phyloP scores from a whole-genome alignment of 2,329 filamentous ascomycete genomes.

The Dryadomyces quercivorus region DNA sequence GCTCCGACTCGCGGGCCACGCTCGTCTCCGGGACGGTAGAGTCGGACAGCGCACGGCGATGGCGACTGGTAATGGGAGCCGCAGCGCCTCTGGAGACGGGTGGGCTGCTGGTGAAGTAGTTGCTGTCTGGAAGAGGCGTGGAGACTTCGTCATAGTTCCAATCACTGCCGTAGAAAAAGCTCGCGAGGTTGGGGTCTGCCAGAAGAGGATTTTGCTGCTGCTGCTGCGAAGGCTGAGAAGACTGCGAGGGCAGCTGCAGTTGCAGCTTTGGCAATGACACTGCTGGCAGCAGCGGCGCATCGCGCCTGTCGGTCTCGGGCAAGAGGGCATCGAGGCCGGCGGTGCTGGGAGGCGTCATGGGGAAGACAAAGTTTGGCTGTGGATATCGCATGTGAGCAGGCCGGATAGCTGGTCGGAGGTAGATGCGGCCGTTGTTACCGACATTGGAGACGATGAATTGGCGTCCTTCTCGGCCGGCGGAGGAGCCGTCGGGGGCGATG shows the following conservation, averaged over 20 bases:
- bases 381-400: slow-evolving; percentile 49
- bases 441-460: slow-evolving; percentile 75
- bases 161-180: slow-evolving; percentile 21
- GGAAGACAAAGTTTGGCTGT: slow-evolving; percentile 48
- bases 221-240: slow-evolving; percentile 7
- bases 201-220: background rate
- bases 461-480: slow-evolving; percentile 51
- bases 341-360: slow-evolving; percentile 47
- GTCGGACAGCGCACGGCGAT: slow-evolving; percentile 60
- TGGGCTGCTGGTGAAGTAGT: background rate
- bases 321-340: slow-evolving; percentile 39
- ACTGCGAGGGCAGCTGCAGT: slow-evolving; percentile 12
- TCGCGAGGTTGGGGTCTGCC: background rate
- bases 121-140: slow-evolving; percentile 14
- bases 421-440: slow-evolving; percentile 72
- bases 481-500: slow-evolving; percentile 46
- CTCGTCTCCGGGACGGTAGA: slow-evolving; percentile 60
- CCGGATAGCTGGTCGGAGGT: slow-evolving; percentile 54
- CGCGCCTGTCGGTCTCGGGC: slow-evolving; percentile 18
- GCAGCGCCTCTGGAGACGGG: background rate
- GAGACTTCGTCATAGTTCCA: slow-evolving; percentile 31
- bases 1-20: slow-evolving; percentile 39
- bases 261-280: slow-evolving; percentile 4
- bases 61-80: slow-evolving; percentile 14
- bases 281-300: slow-evolving; percentile 5